phyloP scores from a whole-genome alignment of 2,329 filamentous ascomycete genomes.

The Talaromyces sp. region DNA sequence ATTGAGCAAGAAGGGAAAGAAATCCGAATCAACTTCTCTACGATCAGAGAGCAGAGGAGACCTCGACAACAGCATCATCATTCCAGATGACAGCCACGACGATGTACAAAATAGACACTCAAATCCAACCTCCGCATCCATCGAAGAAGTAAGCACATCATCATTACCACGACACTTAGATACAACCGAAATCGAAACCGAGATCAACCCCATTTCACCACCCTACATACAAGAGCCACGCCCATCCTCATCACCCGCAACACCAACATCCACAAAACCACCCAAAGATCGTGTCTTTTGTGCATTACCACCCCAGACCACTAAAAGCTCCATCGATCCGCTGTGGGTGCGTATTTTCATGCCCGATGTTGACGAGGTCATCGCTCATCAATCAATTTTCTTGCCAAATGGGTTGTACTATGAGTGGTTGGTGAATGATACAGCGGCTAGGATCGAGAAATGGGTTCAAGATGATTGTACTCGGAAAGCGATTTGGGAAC shows the following conservation, averaged over 20 bases:
- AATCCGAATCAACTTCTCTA: conserved; percentile 20
- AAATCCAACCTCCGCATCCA: not conserved
- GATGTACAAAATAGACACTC: not conserved
- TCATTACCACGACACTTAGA: not conserved
- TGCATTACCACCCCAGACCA: conserved; percentile 53
- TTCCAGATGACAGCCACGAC: not conserved
- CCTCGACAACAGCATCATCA: not conserved
- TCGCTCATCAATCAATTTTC: conserved; percentile 80
- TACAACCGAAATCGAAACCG: not conserved
- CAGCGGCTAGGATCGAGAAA: conserved; percentile 61
- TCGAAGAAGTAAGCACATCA: not conserved
- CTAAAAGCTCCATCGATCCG: conserved; percentile 47
- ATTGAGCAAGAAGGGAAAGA: conserved; percentile 27
- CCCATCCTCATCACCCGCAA: not conserved
- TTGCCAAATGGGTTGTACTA: conserved; percentile 66
- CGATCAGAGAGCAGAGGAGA: not conserved
- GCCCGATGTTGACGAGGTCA: conserved; percentile 79
- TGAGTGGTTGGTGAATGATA: conserved; percentile 71
- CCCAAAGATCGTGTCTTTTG: conserved; percentile 73
- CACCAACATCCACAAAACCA: conserved; percentile 18
- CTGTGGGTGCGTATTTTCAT: conserved; percentile 79
- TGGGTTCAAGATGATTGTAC: conserved; percentile 55
- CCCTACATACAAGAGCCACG: not conserved
- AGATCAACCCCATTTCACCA: not conserved
- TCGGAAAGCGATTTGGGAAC: conserved; percentile 16